A percentile compares a stretch with the other conserved stretches of the same genome.
Conservation (phyloP, 2,329 filamentous ascomycete genomes). For the Talaromyces amestolkiae region DNA sequence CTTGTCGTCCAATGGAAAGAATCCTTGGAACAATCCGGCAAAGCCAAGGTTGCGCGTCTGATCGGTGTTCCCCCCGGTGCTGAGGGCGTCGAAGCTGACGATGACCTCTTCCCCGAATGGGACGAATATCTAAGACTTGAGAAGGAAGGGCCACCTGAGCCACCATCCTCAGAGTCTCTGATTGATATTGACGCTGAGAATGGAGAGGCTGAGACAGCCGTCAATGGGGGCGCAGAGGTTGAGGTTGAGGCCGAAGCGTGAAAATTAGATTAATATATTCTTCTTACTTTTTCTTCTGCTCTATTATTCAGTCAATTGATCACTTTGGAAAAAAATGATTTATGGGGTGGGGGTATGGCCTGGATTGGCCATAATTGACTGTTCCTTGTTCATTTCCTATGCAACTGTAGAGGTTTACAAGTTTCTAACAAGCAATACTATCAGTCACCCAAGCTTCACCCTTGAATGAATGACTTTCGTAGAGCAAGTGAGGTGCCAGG, state of each 20-base stretch:
- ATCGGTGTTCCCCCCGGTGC: conserved; percentile 80
- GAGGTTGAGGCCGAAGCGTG: conserved; percentile 21
- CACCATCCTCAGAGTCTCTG: conserved; percentile 38
- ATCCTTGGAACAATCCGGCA: conserved; percentile 77
- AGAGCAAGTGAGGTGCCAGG: background rate
- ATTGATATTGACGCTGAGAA: conserved; percentile 42
- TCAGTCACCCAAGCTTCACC: background rate
- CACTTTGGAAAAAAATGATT: conserved; percentile 1
- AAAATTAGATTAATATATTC: conserved; percentile 10
- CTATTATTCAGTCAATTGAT: background rate
- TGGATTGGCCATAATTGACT: background rate
- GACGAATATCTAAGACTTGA: conserved; percentile 84
- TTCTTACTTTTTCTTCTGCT: background rate
- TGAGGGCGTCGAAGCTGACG: conserved; percentile 48
- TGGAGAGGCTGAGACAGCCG: conserved; percentile 30
- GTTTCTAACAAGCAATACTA: background rate
- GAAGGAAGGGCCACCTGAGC: conserved; percentile 58
- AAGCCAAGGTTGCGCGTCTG: conserved; percentile 77
- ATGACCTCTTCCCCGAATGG: conserved; percentile 95
- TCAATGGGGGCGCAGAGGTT: conserved; percentile 33
- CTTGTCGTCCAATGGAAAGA: conserved; percentile 79
- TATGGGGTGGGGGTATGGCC: conserved; percentile 7
- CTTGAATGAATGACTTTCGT: background rate
- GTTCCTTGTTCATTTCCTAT: background rate
- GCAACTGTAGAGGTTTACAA: background rate